Conservation (phyloP, 192 early-diverging fungal species). For the Umbelopsis isabellina region DNA sequence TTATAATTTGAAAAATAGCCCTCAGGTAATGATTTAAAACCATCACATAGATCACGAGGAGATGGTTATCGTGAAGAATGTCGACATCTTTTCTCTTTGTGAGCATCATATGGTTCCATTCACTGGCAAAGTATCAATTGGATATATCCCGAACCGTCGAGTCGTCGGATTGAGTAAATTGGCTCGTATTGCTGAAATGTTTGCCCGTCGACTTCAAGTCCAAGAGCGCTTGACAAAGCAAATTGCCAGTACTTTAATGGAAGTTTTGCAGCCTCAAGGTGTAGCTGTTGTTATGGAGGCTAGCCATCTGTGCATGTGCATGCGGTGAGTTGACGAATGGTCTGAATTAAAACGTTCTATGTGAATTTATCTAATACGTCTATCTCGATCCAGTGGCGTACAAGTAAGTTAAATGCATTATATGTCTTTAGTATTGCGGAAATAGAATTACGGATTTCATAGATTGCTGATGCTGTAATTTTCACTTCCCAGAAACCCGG, state of each 20-base stretch:
- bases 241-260: constrained; percentile 87
- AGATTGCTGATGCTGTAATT: background rate
- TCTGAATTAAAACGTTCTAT: no score
- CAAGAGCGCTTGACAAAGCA: constrained; percentile 99
- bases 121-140: constrained; percentile 95
- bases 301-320: constrained; percentile 59
- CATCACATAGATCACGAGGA: constrained; percentile 84
- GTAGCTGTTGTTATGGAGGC: constrained; percentile 98
- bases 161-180: constrained; percentile 97
- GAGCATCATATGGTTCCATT: constrained; percentile 99
- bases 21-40: background rate
- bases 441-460: background rate
- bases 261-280: constrained; percentile 92
- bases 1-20: background rate
- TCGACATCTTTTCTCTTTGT: constrained; percentile 95
- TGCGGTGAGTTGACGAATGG: constrained; percentile 23
- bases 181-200: constrained; percentile 98
- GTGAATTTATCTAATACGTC: background rate
- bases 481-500: constrained; percentile 80
- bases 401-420: background rate
- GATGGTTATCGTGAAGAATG: constrained; percentile 99
- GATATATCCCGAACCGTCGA: constrained; percentile 93
- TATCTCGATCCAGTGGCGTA: constrained; percentile 8
- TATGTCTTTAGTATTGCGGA: background rate
- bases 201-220: constrained; percentile 91